Evolutionary conservation across 1,284 basidiomycete species (phyloP).

Genomic region (Vanrija sp.): DNA sequence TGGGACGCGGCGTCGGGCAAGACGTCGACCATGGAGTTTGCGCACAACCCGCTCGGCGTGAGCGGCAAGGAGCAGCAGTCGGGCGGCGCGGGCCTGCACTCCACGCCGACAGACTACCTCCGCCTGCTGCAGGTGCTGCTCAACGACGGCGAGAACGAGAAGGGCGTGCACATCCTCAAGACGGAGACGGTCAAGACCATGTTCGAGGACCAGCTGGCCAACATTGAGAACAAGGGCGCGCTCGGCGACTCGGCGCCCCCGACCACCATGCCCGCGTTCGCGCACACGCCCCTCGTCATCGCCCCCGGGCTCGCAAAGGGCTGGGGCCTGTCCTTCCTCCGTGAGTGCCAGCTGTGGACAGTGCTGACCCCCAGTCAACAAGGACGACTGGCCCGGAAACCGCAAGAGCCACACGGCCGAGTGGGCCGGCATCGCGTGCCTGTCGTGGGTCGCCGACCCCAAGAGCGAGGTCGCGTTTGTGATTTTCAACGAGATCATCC

Average conservation of each 20-base stretch:
- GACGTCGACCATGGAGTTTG: not conserved
- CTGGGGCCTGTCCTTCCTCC: constrained; percentile 22
- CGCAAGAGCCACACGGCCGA: constrained; percentile 19
- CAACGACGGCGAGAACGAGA: constrained; percentile 14
- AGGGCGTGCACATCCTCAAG: constrained; percentile 16
- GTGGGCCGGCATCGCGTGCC: constrained; percentile 11
- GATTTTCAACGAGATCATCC: constrained; percentile 19
- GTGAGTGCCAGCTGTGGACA: constrained; percentile 8
- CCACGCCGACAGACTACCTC: constrained; percentile 18
- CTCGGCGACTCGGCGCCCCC: constrained; percentile 4
- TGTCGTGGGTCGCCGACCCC: too few relatives aligned
- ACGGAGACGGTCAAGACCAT: constrained; percentile 15
- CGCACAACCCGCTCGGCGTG: not conserved
- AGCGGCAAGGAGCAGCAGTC: not conserved
- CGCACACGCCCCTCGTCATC: not conserved
- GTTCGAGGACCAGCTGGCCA: constrained; percentile 19
- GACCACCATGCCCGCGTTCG: not conserved
- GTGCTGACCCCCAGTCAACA: constrained; percentile 19
- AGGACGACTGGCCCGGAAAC: constrained; percentile 20
- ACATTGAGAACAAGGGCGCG: constrained; percentile 14
- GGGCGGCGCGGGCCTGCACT: constrained; percentile 18
- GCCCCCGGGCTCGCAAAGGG: constrained; percentile 17
- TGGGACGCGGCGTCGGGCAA: constrained; percentile 7
- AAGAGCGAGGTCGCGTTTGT: constrained; percentile 1
- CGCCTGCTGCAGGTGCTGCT: constrained; percentile 13